Percentiles rank a stretch among this genome's conserved stretches.
Evolutionary conservation across 352 stramenopile genomes (phyloP).

Genomic region (Aphanomyces astaci): DNA sequence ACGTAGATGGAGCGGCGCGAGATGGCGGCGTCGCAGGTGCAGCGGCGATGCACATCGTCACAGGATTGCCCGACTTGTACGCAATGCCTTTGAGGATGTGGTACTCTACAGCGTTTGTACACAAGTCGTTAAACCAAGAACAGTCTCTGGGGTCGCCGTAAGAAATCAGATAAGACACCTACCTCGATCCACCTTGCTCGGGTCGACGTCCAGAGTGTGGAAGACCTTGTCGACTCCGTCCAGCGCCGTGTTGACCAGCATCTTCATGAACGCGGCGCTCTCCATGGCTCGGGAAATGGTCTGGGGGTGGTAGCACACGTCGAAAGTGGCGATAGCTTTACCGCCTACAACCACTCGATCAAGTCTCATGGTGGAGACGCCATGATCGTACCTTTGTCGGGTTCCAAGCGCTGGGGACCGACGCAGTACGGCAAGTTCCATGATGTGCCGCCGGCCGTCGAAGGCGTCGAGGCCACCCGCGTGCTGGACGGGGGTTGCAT

Average conservation of each 20-base stretch:
- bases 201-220: constrained; percentile 31
- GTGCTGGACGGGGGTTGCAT: constrained; percentile 68
- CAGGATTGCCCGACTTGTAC: constrained; percentile 77
- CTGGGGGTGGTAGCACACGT: constrained; percentile 88
- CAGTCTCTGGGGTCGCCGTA: not conserved
- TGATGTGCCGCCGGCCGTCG: constrained; percentile 35
- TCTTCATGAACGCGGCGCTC: constrained; percentile 63
- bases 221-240: constrained; percentile 68
- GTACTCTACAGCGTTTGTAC: constrained; percentile 54
- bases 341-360: constrained; percentile 27
- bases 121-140: no score
- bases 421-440: constrained; percentile 90
- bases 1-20: no score
- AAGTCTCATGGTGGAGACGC: no score
- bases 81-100: constrained; percentile 77
- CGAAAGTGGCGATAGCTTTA: constrained; percentile 64
- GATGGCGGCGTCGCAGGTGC: not conserved
- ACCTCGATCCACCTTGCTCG: constrained; percentile 31
- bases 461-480: constrained; percentile 24
- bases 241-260: constrained; percentile 83
- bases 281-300: constrained; percentile 59
- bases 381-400: constrained; percentile 67
- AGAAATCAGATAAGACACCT: not conserved
- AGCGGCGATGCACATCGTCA: constrained; percentile 56
- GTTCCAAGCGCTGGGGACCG: constrained; percentile 83